These are phyloP conservation scores for Arthrobotrys megalospora DNA, from an alignment of 2,329 filamentous ascomycete genomes.

Conservation along the genomic window DNA sequence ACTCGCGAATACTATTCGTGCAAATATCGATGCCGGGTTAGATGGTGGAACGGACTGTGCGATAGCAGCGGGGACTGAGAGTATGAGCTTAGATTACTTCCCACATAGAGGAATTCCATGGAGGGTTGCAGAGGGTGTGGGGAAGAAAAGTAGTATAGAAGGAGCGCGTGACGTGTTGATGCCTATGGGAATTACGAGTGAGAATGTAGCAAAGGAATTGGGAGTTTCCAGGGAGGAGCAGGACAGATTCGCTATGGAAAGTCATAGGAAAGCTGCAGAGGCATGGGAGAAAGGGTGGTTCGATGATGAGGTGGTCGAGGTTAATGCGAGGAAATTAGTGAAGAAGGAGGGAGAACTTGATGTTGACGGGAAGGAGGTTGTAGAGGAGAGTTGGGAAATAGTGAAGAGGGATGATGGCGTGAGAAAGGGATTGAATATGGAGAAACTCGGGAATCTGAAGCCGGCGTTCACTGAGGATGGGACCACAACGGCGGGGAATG, in stretches of 20 bases:
- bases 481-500: slow-evolving; percentile 85
- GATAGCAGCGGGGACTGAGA: slow-evolving; percentile 93
- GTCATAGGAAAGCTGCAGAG: slow-evolving; percentile 79
- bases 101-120: slow-evolving; percentile 58
- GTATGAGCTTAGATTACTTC: slow-evolving; percentile 77
- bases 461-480: slow-evolving; percentile 85
- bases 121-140: slow-evolving; percentile 44
- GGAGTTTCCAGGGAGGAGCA: slow-evolving; percentile 81
- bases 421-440: slow-evolving; percentile 76
- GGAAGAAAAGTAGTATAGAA: slow-evolving; percentile 74
- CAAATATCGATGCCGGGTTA: slow-evolving; percentile 62
- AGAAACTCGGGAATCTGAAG: slow-evolving; percentile 84
- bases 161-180: slow-evolving; percentile 90
- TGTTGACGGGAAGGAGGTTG: slow-evolving; percentile 69
- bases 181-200: slow-evolving; percentile 91
- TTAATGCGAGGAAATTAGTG: slow-evolving; percentile 74
- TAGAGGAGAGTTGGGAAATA: slow-evolving; percentile 75
- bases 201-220: slow-evolving; percentile 88
- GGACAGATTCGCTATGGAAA: slow-evolving; percentile 83
- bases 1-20: slow-evolving; percentile 81
- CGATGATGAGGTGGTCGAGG: slow-evolving; percentile 83
- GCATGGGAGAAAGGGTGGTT: slow-evolving; percentile 81
- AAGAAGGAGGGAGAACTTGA: slow-evolving; percentile 72
- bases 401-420: slow-evolving; percentile 86
- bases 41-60: slow-evolving; percentile 79